Evolutionary conservation across 192 early-diverging fungal genomes (phyloP), one percentile per base, ranked within the genome.

Genomic region (Phlyctochytrium planicorne): DNA sequence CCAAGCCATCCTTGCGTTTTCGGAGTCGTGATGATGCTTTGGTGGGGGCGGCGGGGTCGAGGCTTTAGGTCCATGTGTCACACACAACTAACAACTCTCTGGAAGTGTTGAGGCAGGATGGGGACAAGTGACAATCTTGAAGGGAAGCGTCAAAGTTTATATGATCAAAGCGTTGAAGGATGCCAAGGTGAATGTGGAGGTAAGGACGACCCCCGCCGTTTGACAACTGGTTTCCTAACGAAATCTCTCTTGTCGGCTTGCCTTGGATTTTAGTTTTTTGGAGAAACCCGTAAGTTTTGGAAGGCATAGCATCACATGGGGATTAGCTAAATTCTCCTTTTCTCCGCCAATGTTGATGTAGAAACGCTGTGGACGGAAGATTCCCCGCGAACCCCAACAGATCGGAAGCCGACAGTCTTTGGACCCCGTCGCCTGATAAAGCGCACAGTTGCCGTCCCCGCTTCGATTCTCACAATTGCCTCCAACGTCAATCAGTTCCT

Each of bases 361-460:
- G 40, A 50, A n/a, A 50, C 40, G n/a, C 40, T 10, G n/a, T 50
- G 40, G 40, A 50, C 40, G 40, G n/a, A 50, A 10, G 40, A 50
- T n/a, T n/a, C 12, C 12, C 40, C 40, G 40, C n/a, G 40, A n/a
- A n/a, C 10, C n/a, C 40, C 10, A n/a, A 14, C 40, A 10, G 40
- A 50, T n/a, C 10, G n/a, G n/a, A 50, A 50, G n/a, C 40, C 40
- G 12, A 14, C 10, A 10, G 40, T 50, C n/a, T 50, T 50, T 50
- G 40, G 40, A 10, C 40, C 40, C n/a, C 40, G 40, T 14, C 40
- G 40, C 10, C 40, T 50, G 40, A 50, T 50, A 14, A 50, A 10
- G 12, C 10, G n/a, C 12, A 50, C 40, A n/a, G 40, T 50, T 10
- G n/a, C 40, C 10, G 40, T 50, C 40, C 40, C 40, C 12, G 10